Evolutionary conservation across 208 protist genomes (phyloP).

Genomic region (Zelonia costaricensis): DNA sequence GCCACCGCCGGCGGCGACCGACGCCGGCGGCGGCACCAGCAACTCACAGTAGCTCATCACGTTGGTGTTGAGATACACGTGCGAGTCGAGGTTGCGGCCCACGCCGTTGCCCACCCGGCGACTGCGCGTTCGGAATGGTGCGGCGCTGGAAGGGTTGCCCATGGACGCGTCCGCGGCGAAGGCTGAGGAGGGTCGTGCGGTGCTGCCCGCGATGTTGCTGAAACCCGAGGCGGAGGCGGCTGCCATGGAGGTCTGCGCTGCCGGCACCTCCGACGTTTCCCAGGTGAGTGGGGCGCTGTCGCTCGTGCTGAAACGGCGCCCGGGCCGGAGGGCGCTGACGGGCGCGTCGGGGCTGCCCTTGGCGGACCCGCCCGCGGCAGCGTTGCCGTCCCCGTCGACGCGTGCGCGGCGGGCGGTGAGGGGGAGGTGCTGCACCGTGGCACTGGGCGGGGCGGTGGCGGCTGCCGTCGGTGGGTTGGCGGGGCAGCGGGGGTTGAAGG

Average conservation of each 20-base stretch:
- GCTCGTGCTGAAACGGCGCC: background rate
- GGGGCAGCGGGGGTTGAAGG: conserved; percentile 1
- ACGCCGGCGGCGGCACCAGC: background rate
- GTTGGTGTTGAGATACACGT: conserved; percentile 33
- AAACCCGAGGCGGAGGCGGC: background rate
- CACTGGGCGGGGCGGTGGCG: background rate
- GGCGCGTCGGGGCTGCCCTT: background rate
- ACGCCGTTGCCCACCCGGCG: conserved; percentile 11
- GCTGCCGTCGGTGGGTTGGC: background rate
- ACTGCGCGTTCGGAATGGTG: background rate
- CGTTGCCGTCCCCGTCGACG: background rate
- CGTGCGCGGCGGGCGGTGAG: background rate
- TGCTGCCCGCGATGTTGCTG: no score
- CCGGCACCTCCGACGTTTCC: background rate
- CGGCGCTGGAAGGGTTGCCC: no score
- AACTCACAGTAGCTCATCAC: conserved; percentile 25
- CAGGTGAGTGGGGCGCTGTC: no score
- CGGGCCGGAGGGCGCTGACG: background rate
- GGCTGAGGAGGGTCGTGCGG: background rate
- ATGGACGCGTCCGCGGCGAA: background rate
- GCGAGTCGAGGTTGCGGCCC: conserved; percentile 26
- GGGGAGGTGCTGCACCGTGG: background rate
- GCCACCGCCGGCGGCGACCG: background rate
- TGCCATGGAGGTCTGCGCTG: background rate
- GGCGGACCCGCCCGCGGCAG: background rate